Evolutionary conservation across 2,329 filamentous ascomycete species (phyloP).

Genomic region (Fusarium sp.): DNA sequence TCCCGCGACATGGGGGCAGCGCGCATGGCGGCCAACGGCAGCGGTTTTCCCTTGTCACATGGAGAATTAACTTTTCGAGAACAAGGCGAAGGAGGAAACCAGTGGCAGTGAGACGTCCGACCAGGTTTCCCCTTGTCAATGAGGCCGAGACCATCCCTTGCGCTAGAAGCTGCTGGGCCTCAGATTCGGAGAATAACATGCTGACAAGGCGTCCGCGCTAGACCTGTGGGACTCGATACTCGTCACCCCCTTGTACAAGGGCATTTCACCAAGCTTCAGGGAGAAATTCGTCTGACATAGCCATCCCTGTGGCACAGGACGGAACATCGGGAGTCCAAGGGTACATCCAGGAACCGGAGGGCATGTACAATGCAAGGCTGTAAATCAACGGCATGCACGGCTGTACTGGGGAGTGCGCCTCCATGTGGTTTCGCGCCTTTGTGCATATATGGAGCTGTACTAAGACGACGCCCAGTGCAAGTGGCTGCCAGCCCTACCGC

Average conservation of each 20-base stretch:
- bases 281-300: neutral
- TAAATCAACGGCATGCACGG: neutral
- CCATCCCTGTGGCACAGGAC: neutral
- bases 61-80: neutral
- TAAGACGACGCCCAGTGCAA: neutral
- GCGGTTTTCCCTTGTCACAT: neutral
- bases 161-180: neutral
- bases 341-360: neutral
- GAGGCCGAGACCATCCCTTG: neutral
- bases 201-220: neutral
- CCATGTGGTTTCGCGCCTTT: neutral
- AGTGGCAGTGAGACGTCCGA: neutral
- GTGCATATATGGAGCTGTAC: neutral
- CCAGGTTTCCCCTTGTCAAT: neutral
- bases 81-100: neutral
- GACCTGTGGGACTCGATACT: neutral
- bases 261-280: neutral
- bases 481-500: neutral
- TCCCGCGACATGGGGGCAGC: neutral
- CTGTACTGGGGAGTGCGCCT: neutral
- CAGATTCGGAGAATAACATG: neutral
- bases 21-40: neutral
- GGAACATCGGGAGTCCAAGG: neutral
- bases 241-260: neutral
- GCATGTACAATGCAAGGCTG: neutral